A percentile compares a stretch with the other conserved stretches of the same genome.
These are phyloP conservation scores for Haematococcus lacustris DNA, from an alignment of 139 green algal species.

Conservation along the genomic window DNA sequence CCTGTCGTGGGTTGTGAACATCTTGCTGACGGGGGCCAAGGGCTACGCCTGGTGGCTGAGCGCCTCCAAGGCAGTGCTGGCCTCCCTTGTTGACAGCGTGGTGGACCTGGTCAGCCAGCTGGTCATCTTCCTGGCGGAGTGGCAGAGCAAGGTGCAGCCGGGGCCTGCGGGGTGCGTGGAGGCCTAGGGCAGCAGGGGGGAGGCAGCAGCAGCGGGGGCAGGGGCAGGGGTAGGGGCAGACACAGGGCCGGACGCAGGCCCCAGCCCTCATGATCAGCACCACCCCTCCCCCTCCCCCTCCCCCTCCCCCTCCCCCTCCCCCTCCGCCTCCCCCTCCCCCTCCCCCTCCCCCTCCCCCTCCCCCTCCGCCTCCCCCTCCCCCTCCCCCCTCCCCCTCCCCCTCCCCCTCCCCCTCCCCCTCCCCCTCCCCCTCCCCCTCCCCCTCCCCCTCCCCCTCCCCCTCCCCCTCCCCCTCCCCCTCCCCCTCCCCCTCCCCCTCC, in stretches of 20 bases:
- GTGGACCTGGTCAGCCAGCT: slow-evolving; percentile 60
- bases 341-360: too few species aligned
- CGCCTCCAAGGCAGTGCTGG: slow-evolving; percentile 53
- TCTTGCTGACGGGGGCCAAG: slow-evolving; percentile 18
- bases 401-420: too few species aligned
- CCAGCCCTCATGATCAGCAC: background rate
- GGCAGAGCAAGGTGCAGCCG: slow-evolving; percentile 12
- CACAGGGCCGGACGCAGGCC: too few species aligned
- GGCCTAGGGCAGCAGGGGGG: background rate
- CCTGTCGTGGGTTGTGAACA: slow-evolving; percentile 24
- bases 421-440: too few species aligned
- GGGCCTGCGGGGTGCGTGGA: too few species aligned
- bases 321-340: background rate
- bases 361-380: too few species aligned
- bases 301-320: background rate
- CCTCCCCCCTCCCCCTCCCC: too few species aligned
- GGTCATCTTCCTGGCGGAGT: slow-evolving; percentile 57
- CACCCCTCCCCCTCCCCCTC: background rate
- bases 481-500: too few species aligned
- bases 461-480: too few species aligned
- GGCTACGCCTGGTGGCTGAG: slow-evolving; percentile 36
- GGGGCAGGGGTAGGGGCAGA: background rate
- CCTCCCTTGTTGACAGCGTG: slow-evolving; percentile 49
- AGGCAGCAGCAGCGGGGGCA: background rate
- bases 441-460: too few species aligned